phyloP scores from a whole-genome alignment of 768 basidiomycete genomes.

The Boletus eberwhitei region DNA sequence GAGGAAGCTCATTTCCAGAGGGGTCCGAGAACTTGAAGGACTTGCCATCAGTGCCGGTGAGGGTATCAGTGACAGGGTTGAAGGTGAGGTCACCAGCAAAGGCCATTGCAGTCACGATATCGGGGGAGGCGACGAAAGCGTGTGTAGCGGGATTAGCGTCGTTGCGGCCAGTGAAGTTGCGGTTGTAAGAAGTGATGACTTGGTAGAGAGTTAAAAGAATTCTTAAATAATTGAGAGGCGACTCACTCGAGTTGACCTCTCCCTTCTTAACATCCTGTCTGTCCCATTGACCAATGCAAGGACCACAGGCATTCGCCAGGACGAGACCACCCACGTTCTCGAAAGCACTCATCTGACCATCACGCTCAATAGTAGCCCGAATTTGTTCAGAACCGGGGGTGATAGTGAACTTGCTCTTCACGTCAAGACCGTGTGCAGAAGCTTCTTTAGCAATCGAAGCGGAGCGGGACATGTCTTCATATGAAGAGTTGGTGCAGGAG shows the following conservation, averaged over 20 bases:
- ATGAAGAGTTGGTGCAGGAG: conserved; percentile 99
- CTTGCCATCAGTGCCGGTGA: conserved; percentile 90
- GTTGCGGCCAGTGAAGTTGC: conserved; percentile 99
- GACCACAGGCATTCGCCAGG: conserved; percentile 97
- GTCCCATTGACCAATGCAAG: conserved; percentile 99
- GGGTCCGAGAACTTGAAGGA: conserved; percentile 96
- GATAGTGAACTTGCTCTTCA: conserved; percentile 95
- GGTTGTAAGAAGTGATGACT: conserved; percentile 99
- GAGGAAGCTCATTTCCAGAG: conserved; percentile 87
- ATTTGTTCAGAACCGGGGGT: conserved; percentile 99
- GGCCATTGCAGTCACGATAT: conserved; percentile 94
- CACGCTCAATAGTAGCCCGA: conserved; percentile 95
- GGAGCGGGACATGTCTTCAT: conserved; percentile 99
- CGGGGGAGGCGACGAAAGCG: conserved; percentile 91
- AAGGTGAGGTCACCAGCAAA: conserved; percentile 94
- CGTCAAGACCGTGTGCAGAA: conserved; percentile 75
- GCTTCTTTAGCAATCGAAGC: conserved; percentile 93
- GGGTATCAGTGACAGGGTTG: conserved; percentile 92
- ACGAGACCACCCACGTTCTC: conserved; percentile 89
- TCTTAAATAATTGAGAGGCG: neutral
- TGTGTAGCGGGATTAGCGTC: conserved; percentile 99
- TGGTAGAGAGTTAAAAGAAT: conserved; percentile 1
- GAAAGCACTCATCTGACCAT: conserved; percentile 87
- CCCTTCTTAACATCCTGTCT: conserved; percentile 96
- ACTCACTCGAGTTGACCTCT: conserved; percentile 90